Evolutionary conservation across 345 rosid species (phyloP).

Genomic region (Citropsis articulata): DNA sequence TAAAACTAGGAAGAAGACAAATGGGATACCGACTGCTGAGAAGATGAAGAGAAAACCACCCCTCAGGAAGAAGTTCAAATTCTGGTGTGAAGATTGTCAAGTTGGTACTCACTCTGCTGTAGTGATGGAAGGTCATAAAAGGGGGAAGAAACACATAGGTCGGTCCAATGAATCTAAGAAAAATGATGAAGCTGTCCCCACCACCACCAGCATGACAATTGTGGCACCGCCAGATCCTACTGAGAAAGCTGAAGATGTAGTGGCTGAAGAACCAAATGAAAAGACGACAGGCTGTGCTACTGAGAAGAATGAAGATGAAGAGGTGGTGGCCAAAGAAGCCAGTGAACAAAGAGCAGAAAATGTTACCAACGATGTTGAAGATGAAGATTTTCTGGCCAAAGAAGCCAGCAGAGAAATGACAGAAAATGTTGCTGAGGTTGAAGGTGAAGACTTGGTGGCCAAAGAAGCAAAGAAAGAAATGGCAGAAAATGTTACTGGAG

Average conservation of each 20-base stretch:
- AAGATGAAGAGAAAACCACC: constrained; percentile 10
- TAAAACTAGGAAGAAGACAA: background rate
- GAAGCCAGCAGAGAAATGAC: background rate
- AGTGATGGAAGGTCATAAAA: constrained; percentile 44
- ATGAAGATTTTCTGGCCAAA: background rate
- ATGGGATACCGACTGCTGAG: background rate
- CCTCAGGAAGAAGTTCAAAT: constrained; percentile 19
- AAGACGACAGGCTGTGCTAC: background rate
- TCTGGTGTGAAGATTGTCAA: constrained; percentile 58
- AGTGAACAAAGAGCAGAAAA: background rate
- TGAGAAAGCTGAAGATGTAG: background rate
- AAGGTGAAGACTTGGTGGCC: background rate
- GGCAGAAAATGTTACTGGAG: background rate
- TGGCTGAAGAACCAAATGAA: background rate
- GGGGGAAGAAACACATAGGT: constrained; percentile 53
- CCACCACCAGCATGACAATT: background rate
- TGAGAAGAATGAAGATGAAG: no score
- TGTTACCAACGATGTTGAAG: background rate
- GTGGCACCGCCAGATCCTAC: background rate
- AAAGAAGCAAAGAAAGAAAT: background rate
- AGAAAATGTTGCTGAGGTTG: background rate
- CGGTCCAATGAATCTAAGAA: constrained; percentile 18
- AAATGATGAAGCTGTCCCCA: constrained; percentile 3
- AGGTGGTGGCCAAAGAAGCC: background rate
- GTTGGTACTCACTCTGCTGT: constrained; percentile 26